Percentiles rank a stretch among this genome's conserved stretches.
These are phyloP conservation scores for Nakazawaea sp. DNA, from an alignment of 805 yeast genomes.

Conservation along the genomic window DNA sequence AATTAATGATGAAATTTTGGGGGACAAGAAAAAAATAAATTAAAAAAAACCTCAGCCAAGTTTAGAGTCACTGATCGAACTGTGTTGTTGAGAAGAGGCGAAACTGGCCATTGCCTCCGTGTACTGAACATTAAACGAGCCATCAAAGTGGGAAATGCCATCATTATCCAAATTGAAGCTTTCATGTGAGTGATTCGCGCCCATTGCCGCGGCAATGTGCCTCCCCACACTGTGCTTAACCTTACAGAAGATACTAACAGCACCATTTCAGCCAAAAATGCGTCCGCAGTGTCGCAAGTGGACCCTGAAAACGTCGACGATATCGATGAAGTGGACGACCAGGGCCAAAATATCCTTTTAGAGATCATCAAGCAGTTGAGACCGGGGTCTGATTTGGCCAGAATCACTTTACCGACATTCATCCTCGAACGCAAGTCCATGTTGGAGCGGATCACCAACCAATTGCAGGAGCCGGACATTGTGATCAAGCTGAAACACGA, in stretches of 20 bases:
- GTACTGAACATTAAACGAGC: too few species aligned
- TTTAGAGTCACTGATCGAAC: too few species aligned
- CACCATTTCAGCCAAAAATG: conserved; percentile 1
- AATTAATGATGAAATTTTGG: too few species aligned
- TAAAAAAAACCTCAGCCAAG: too few species aligned
- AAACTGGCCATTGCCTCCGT: too few species aligned
- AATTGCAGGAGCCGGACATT: conserved; percentile 71
- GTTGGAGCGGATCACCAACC: conserved; percentile 93
- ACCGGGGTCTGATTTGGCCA: conserved; percentile 85
- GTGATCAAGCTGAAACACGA: conserved; percentile 60
- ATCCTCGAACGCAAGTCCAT: conserved; percentile 91
- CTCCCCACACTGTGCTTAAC: too few species aligned
- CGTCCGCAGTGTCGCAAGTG: neutral
- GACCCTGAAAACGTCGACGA: conserved; percentile 46
- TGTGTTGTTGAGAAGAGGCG: too few species aligned
- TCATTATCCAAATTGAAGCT: conserved; percentile 11
- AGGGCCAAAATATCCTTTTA: conserved; percentile 79
- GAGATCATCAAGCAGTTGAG: conserved; percentile 87
- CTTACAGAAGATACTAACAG: too few species aligned
- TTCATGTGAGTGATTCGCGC: conserved; percentile 8
- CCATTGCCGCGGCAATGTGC: too few species aligned
- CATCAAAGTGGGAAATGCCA: conserved; percentile 9
- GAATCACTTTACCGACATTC: conserved; percentile 93
- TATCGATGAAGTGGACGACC: conserved; percentile 86
- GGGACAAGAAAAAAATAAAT: too few species aligned